A percentile compares a stretch with the other conserved stretches of the same genome.
Evolutionary conservation across 2,329 filamentous ascomycete species (phyloP).

Genomic region (Zarea fungicola): DNA sequence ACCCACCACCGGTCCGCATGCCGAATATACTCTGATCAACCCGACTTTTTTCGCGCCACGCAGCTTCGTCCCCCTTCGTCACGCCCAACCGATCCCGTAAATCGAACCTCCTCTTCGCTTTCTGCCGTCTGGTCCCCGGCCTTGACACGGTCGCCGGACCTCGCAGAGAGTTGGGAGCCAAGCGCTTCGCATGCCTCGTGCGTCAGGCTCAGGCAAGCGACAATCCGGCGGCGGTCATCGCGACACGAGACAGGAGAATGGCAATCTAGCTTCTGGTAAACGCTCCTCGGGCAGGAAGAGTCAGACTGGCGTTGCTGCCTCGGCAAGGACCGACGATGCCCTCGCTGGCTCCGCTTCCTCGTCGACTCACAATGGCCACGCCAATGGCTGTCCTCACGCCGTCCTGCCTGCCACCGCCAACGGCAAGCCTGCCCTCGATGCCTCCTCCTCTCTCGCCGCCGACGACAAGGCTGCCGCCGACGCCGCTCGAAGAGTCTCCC

Average conservation of each 20-base stretch:
- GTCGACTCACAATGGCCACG: constrained; percentile 14
- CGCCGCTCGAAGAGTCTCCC: constrained; percentile 1
- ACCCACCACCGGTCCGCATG: too few species aligned
- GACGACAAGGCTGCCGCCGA: constrained; percentile 4
- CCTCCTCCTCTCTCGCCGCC: background rate
- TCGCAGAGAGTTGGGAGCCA: constrained; percentile 30
- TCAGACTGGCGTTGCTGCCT: constrained; percentile 38
- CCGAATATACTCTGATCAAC: background rate
- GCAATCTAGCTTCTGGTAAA: constrained; percentile 59
- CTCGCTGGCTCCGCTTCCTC: constrained; percentile 21
- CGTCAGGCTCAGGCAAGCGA: constrained; percentile 55
- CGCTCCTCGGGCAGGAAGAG: constrained; percentile 39
- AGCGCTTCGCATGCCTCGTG: constrained; percentile 55
- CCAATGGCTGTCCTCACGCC: constrained; percentile 3
- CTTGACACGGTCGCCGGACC: constrained; percentile 29
- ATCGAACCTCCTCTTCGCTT: constrained; percentile 19
- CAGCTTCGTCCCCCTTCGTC: constrained; percentile 7
- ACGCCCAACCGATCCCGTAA: constrained; percentile 14
- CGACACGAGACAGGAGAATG: constrained; percentile 80
- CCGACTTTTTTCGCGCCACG: background rate
- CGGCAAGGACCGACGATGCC: constrained; percentile 28
- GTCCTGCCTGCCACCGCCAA: background rate
- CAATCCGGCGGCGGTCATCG: constrained; percentile 60
- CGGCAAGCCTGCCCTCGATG: background rate
- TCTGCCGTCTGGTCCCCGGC: constrained; percentile 31